Base-by-base conservation (phyloP, 2,329 filamentous ascomycete genomes). In the Nemania sp. region DNA sequence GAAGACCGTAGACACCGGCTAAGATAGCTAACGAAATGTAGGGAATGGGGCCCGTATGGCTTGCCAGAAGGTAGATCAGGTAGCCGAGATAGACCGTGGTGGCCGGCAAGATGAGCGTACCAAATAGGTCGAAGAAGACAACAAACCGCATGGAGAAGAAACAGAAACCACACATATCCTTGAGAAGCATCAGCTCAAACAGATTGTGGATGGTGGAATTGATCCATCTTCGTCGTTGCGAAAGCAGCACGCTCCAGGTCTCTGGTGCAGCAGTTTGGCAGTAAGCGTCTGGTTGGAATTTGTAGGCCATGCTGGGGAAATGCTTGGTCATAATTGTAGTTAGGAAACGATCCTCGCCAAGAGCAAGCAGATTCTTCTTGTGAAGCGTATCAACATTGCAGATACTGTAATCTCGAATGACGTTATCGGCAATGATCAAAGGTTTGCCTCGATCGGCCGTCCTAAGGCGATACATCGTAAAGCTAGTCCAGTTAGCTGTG, bases 141-240 rank as follows among this genome's bases (percentile, higher is more conserved):
- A 97, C 84, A 66, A 97, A 97, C 59, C 93, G 87, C 93, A 97
- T 97, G 59, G 89, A 91, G 79, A 97, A 97, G 75, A 90, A 96
- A 77, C 94, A 99, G 84, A 99, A 99, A 63, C 94, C 94, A 69
- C 94, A 99, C 73, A 99, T 87, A 67, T 99, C 91, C 71, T 92
- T 88, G 41, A 99, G 81, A 66, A 88, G 88, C 70, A 96, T 87
- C 68, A 99, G 78, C 72, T 99, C 94, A 22, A 88, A 89, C 68
- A 99, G 74, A 71, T 99, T 99, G 80, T 99, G 94, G 57, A 99
- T 88, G 8, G 94, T 99, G 1, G 94, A 97, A 76, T 99, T 99
- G 73, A 99, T 99, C 94, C 94, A 99, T 71, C 94, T 89, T 78
- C 94, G 91, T 80, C 94, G 87, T 72, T 99, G 94, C n/a, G 94